A percentile compares a stretch with the other conserved stretches of the same genome.
Conservation (phyloP, 805 yeast genomes). For the Candida yuanshanica region DNA sequence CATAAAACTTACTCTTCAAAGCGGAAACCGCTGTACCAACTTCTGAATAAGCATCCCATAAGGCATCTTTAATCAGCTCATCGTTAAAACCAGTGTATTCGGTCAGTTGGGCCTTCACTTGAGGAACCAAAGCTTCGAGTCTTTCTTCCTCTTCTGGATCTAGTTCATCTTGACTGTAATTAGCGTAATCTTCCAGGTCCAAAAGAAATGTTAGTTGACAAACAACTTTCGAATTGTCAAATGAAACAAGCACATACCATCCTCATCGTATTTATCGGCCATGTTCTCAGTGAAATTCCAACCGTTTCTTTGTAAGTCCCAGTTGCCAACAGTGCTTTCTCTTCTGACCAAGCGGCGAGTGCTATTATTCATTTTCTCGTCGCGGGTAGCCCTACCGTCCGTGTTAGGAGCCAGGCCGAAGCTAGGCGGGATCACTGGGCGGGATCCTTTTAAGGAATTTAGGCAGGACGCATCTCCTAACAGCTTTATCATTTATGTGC, state of each 20-base stretch:
- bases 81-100: slow-evolving; percentile 40
- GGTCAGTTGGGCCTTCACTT: slow-evolving; percentile 31
- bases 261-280: slow-evolving; percentile 19
- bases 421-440: no score
- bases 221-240: not conserved
- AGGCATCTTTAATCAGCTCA: slow-evolving; percentile 46
- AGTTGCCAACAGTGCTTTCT: no score
- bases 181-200: slow-evolving; percentile 27
- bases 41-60: slow-evolving; percentile 56
- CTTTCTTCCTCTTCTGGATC: slow-evolving; percentile 35
- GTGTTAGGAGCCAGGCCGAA: no score
- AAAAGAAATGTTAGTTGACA: not conserved
- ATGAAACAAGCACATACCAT: slow-evolving; percentile 14
- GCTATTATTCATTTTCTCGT: not conserved
- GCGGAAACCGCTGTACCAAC: slow-evolving; percentile 46
- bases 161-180: slow-evolving; percentile 26
- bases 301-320: no score
- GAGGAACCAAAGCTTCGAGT: slow-evolving; percentile 39
- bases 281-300: no score
- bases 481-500: no score
- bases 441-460: no score
- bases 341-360: no score
- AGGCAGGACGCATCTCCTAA: no score
- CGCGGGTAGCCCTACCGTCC: no score
- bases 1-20: slow-evolving; percentile 24